Evolutionary conservation across 2,329 filamentous ascomycete species (phyloP), one percentile per base, ranked within the genome.

Genomic region (Aspergillus sp.): DNA sequence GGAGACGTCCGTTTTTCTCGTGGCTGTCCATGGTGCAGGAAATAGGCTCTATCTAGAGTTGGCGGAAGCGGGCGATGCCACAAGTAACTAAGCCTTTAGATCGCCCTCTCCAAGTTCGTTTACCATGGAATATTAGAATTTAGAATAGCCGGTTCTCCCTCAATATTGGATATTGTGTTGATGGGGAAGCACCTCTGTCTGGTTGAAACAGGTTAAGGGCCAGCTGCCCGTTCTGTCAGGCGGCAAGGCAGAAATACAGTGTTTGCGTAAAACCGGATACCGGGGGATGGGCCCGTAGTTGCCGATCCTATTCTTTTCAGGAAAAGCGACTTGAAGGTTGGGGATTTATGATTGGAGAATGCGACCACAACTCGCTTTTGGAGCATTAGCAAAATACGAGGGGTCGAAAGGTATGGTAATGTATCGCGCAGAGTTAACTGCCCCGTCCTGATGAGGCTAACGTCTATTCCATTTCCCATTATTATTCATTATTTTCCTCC

Each of bases 401-500:
- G 19, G 23, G 23, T 31, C 6, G 35, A 44, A 53, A 56, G 31
- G 50, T 56, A 60, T 54, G 39, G 61, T 62, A 56, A 60, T 40
- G 15, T n/a, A 12, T 27, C 21, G 25, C 51, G 35, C 33, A 48
- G 33, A 55, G 41, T 41, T 48, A 43, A 56, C 56, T 55, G 49
- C 48, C 57, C 49, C 57, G 33, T 56, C 59, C 61, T 41, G 31
- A 46, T 54, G 44, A 47, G 48, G 33, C 33, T 50, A 50, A 58
- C 27, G 43, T 25, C 55, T 60, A 55, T 52, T 52, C 45, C 55
- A 62, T 60, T n/a, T 15, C 59, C 62, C 59, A 61, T 65, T 62
- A 61, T 60, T 7, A 37, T 60, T 64, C 59, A 61, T 65, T 62
- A 61, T 64, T 62, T 61, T 59, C 61, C 35, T 61, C 58, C 56